phyloP scores from a whole-genome alignment of 2,329 filamentous ascomycete genomes.

The Cadophora sp. region DNA sequence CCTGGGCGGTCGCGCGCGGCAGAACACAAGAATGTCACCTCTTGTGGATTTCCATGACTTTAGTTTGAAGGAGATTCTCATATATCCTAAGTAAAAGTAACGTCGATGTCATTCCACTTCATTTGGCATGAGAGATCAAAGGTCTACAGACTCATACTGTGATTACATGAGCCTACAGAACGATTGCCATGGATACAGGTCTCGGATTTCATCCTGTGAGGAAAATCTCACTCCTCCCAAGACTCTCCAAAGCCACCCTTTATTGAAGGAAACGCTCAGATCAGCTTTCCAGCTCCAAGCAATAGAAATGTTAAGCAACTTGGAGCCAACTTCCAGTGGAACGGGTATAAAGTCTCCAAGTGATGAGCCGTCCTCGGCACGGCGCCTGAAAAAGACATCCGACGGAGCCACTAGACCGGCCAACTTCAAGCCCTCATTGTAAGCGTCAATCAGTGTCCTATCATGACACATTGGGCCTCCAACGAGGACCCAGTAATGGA shows the following conservation, averaged over 20 bases:
- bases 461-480: not conserved
- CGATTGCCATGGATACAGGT: too few relatives aligned
- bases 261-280: not conserved
- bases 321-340: not conserved
- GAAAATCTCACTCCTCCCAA: not conserved
- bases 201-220: too few relatives aligned
- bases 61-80: too few relatives aligned
- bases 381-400: not conserved
- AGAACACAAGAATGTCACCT: not conserved
- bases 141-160: too few relatives aligned
- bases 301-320: not conserved
- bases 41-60: not conserved
- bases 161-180: too few relatives aligned
- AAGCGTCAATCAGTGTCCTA: not conserved
- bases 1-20: not conserved
- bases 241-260: not conserved
- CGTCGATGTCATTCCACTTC: too few relatives aligned
- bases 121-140: too few relatives aligned
- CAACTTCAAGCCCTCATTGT: not conserved
- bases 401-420: constrained; percentile 1
- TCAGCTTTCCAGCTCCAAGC: not conserved
- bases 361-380: not conserved
- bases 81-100: too few relatives aligned
- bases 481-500: not conserved
- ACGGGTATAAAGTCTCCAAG: not conserved